phyloP scores from a whole-genome alignment of 208 protist species.

The Trypanosoma theileri region DNA sequence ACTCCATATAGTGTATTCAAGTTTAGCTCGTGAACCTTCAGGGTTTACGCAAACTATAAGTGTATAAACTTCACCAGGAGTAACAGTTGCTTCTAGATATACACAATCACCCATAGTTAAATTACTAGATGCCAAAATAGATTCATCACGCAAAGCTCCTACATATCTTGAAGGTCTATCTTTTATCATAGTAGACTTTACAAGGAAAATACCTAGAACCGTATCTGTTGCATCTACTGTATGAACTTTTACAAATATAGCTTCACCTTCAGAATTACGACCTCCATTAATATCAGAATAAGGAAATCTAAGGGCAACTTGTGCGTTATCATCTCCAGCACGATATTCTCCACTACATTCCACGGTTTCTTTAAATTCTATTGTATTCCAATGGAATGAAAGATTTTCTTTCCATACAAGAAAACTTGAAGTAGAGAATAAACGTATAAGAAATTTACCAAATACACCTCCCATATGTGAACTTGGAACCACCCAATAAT shows the following conservation, averaged over 20 bases:
- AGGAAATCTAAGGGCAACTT: conserved; percentile 40
- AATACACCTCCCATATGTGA: conserved; percentile 45
- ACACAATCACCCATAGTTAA: conserved; percentile 48
- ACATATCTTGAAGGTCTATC: conserved; percentile 29
- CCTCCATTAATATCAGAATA: conserved; percentile 3
- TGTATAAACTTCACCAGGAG: conserved; percentile 43
- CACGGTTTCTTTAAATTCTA: conserved; percentile 29
- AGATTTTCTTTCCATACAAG: conserved; percentile 48
- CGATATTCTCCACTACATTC: conserved; percentile 50
- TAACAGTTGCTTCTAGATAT: conserved; percentile 35
- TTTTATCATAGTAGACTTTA: conserved; percentile 26
- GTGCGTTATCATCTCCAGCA: conserved; percentile 60
- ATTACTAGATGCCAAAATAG: conserved; percentile 37
- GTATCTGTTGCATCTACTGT: conserved; percentile 13
- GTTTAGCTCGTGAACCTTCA: conserved; percentile 25
- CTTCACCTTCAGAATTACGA: neutral
- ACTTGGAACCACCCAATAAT: conserved; percentile 86
- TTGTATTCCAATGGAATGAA: conserved; percentile 54
- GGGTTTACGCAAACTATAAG: conserved; percentile 59
- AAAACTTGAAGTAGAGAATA: conserved; percentile 55
- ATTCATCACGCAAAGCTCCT: conserved; percentile 32
- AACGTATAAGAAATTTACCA: conserved; percentile 55
- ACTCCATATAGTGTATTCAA: conserved; percentile 70
- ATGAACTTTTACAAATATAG: conserved; percentile 29
- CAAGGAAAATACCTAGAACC: conserved; percentile 30